These are phyloP conservation scores for Tolypocladium sp. DNA, from an alignment of 2,329 filamentous ascomycete genomes.

Conservation along the genomic window DNA sequence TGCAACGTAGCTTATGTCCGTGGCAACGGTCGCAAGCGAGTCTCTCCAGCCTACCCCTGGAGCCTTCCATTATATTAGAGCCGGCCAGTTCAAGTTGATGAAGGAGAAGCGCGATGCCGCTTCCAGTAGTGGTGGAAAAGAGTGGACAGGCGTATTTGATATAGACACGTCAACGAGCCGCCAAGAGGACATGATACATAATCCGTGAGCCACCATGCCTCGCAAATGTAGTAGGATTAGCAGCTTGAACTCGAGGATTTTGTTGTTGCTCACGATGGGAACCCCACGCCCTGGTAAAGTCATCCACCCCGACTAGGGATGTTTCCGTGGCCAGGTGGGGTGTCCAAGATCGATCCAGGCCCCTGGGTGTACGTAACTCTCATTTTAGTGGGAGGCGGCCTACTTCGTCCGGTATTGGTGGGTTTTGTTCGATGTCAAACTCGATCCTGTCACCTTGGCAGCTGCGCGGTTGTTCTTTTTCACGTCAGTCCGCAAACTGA, in stretches of 20 bases:
- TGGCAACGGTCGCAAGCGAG: not conserved
- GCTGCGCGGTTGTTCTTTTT: not conserved
- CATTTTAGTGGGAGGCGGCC: not conserved
- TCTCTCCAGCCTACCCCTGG: not conserved
- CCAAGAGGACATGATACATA: not conserved
- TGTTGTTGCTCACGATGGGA: not conserved
- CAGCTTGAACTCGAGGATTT: not conserved
- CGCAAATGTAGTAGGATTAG: not conserved
- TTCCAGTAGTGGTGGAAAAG: not conserved
- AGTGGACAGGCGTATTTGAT: not conserved
- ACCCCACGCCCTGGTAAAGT: not conserved
- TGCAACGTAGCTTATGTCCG: slow-evolving; percentile 3
- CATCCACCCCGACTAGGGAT: not conserved
- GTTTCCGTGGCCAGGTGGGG: not conserved
- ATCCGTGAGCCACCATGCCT: not conserved
- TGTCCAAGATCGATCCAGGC: not conserved
- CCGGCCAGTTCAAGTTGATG: not conserved
- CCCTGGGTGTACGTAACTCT: not conserved
- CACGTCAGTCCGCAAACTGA: not conserved
- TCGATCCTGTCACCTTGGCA: not conserved
- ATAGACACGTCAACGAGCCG: not conserved
- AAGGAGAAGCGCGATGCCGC: not conserved
- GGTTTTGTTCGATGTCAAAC: no score
- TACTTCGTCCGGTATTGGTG: no score
- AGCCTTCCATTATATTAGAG: not conserved